These are phyloP conservation scores for Tetradesmus lagerheimii DNA, from an alignment of 139 green algal species.

Conservation along the genomic window DNA sequence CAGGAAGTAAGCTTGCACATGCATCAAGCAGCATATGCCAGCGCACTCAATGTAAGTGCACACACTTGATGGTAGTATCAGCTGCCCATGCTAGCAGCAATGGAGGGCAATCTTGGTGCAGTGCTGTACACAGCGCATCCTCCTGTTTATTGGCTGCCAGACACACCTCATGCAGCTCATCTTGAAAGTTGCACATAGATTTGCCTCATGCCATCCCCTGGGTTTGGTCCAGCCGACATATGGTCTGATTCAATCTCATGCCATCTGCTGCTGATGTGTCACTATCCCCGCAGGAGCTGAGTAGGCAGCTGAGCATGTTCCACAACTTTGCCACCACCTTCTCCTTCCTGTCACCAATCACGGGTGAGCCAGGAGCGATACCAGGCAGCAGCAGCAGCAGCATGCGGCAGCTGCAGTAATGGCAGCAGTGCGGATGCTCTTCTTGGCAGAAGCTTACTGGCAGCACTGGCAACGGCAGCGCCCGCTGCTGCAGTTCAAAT, in stretches of 20 bases:
- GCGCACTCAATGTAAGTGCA: too few relatives aligned
- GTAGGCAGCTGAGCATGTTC: conserved; percentile 52
- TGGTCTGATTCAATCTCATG: too few relatives aligned
- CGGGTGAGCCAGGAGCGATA: not conserved
- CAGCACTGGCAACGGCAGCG: too few relatives aligned
- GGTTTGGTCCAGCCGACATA: too few relatives aligned
- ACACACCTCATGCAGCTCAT: not conserved
- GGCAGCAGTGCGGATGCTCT: not conserved
- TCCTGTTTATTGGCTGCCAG: not conserved
- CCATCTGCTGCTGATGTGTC: not conserved
- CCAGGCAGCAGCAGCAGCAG: not conserved
- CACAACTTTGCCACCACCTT: conserved; percentile 59
- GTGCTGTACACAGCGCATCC: not conserved
- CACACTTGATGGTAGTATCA: not conserved
- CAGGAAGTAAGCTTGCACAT: too few relatives aligned
- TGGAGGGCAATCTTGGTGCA: not conserved
- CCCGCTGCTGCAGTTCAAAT: too few relatives aligned
- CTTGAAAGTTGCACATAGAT: not conserved
- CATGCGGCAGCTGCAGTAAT: not conserved
- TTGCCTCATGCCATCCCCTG: not conserved
- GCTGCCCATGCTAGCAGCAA: not conserved
- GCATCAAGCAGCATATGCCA: not conserved
- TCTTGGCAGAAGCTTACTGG: too few relatives aligned
- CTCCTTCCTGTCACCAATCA: conserved; percentile 58
- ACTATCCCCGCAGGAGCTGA: conserved; percentile 41